phyloP scores from a whole-genome alignment of 371 early-diverging fungal genomes.

The Haplosporangium sp. region DNA sequence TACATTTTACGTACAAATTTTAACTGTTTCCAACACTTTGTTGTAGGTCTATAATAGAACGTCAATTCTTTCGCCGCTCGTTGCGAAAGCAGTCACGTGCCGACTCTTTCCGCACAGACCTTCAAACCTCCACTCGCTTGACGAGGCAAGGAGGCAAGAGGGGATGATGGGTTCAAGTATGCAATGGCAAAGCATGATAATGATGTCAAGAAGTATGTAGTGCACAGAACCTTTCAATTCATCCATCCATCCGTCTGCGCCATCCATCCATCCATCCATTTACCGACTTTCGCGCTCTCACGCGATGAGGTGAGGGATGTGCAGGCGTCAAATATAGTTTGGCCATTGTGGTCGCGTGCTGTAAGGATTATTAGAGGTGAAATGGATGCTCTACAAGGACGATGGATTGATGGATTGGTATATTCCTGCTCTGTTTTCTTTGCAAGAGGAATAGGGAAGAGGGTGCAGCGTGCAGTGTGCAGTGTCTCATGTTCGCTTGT shows the following conservation, averaged over 20 bases:
- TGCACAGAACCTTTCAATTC: slow-evolving; percentile 2
- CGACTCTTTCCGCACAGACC: too few relatives aligned
- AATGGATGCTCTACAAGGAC: too few relatives aligned
- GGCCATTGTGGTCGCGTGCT: too few relatives aligned
- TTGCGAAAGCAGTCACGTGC: too few relatives aligned
- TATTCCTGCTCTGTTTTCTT: not conserved
- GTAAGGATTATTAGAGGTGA: too few relatives aligned
- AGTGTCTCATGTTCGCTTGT: too few relatives aligned
- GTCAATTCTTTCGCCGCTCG: too few relatives aligned
- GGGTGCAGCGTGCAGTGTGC: not conserved
- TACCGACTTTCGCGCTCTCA: not conserved
- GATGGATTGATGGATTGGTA: not conserved
- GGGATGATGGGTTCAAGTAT: not conserved
- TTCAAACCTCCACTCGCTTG: too few relatives aligned
- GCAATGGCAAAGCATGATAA: not conserved
- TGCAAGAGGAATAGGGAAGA: not conserved
- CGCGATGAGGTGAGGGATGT: too few relatives aligned
- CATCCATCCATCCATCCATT: slow-evolving; percentile 35
- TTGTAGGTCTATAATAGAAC: not conserved
- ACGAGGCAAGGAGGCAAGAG: not conserved
- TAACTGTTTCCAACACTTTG: too few relatives aligned
- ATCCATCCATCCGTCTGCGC: not conserved
- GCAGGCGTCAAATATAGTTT: too few relatives aligned
- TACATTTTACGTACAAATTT: too few relatives aligned
- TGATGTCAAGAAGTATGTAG: not conserved